Percentiles rank a stretch among this genome's conserved stretches.
These are phyloP conservation scores for Barnettozyma sucrosica DNA, from an alignment of 805 yeast genomes.

Conservation along the genomic window DNA sequence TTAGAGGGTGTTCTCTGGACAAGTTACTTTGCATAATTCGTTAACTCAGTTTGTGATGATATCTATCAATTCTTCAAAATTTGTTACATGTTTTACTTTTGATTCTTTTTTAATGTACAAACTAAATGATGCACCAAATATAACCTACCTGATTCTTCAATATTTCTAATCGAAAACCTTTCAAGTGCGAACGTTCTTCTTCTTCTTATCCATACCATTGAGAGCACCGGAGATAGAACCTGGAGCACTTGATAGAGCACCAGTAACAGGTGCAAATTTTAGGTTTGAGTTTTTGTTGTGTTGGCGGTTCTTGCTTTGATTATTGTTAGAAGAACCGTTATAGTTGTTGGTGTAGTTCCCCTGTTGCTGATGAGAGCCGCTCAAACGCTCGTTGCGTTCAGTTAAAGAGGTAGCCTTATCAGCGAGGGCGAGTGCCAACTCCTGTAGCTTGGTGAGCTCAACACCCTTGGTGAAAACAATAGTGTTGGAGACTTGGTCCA, in stretches of 20 bases:
- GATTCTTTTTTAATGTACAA: slow-evolving; percentile 4
- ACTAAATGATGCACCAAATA: background rate
- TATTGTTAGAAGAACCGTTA: slow-evolving; percentile 14
- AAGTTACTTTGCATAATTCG: slow-evolving; percentile 72
- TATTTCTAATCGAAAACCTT: background rate
- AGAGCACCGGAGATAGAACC: slow-evolving; percentile 32
- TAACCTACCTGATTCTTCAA: background rate
- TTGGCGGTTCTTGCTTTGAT: slow-evolving; percentile 23
- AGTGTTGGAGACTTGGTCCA: slow-evolving; percentile 60
- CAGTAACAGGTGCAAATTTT: slow-evolving; percentile 29
- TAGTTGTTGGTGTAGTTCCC: slow-evolving; percentile 19
- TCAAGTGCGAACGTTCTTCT: slow-evolving; percentile 18
- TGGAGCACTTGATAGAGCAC: slow-evolving; percentile 30
- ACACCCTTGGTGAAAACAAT: slow-evolving; percentile 70
- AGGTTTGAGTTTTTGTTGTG: slow-evolving; percentile 25
- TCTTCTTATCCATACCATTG: slow-evolving; percentile 32
- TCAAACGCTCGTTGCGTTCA: slow-evolving; percentile 81
- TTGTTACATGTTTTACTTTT: background rate
- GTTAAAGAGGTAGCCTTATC: slow-evolving; percentile 73
- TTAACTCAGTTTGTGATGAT: background rate
- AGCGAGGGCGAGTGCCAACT: slow-evolving; percentile 75
- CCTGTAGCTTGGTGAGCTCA: slow-evolving; percentile 80
- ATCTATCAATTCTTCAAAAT: background rate
- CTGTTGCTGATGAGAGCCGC: slow-evolving; percentile 50
- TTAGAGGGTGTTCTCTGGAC: slow-evolving; percentile 92